phyloP scores from a whole-genome alignment of 1,139 yeast species.

The Eremothecium coryli region DNA sequence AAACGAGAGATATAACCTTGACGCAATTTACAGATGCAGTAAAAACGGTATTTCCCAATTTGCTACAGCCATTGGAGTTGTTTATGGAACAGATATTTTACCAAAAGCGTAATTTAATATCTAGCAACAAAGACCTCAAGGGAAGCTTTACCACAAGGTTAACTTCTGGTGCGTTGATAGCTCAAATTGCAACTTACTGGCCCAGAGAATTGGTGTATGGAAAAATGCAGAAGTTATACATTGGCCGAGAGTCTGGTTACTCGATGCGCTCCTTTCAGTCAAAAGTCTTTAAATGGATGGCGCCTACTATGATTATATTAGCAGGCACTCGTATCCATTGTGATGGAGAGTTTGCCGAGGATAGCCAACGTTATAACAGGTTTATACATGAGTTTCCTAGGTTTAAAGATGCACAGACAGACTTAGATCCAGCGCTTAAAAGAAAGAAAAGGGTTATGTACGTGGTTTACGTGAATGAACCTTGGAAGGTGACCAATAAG shows the following conservation, averaged over 20 bases:
- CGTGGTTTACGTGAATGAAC: slow-evolving; percentile 54
- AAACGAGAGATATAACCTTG: slow-evolving; percentile 27
- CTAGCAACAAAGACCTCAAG: slow-evolving; percentile 2
- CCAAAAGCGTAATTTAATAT: slow-evolving; percentile 14
- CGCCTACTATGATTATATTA: slow-evolving; percentile 66
- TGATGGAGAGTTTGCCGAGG: slow-evolving; percentile 12
- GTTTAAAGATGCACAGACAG: slow-evolving; percentile 32
- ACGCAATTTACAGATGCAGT: slow-evolving; percentile 33
- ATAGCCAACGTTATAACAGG: slow-evolving; percentile 42
- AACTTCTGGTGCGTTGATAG: slow-evolving; percentile 1
- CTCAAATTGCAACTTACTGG: slow-evolving; percentile 30
- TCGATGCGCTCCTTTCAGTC: slow-evolving; percentile 80
- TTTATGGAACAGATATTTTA: slow-evolving; percentile 34
- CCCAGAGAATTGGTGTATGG: slow-evolving; percentile 31
- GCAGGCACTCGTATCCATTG: slow-evolving; percentile 53
- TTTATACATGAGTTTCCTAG: slow-evolving; percentile 49
- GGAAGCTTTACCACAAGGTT: slow-evolving; percentile 3
- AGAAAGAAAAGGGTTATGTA: slow-evolving; percentile 40
- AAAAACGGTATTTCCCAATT: slow-evolving; percentile 30
- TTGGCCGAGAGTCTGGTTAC: slow-evolving; percentile 69
- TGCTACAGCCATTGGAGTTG: slow-evolving; percentile 34
- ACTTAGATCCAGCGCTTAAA: slow-evolving; percentile 17
- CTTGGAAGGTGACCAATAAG: slow-evolving; percentile 73
- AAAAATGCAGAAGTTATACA: slow-evolving; percentile 54
- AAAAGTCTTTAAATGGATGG: slow-evolving; percentile 82